Percentiles rank a stretch among this genome's conserved stretches.
Conservation (phyloP, 257 asterid genomes). For the Fraxinus americana region DNA sequence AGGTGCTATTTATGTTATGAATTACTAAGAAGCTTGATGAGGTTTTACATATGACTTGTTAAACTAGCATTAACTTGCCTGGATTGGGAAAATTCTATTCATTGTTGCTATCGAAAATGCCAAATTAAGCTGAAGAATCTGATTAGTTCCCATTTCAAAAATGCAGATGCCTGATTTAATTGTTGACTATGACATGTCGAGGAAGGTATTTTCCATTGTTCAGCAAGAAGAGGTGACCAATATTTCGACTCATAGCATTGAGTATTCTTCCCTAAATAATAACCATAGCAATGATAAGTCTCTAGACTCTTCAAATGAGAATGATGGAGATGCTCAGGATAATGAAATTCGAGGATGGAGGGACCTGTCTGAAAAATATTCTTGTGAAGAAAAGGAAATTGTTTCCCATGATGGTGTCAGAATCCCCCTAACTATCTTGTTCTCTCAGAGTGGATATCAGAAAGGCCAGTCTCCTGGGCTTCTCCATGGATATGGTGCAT, state of each 20-base stretch:
- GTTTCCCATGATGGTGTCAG: conserved; percentile 68
- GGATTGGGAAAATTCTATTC: not conserved
- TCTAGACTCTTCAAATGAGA: conserved; percentile 25
- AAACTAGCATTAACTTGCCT: not conserved
- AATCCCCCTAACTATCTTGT: conserved; percentile 76
- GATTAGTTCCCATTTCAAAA: conserved; percentile 11
- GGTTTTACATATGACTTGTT: not conserved
- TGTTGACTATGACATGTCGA: conserved; percentile 86
- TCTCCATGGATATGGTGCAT: conserved; percentile 93
- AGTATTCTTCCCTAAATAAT: conserved; percentile 14
- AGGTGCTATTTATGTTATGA: not conserved
- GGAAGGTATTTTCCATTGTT: conserved; percentile 49
- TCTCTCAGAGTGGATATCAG: conserved; percentile 52
- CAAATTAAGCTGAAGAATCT: not conserved
- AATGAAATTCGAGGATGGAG: conserved; percentile 37
- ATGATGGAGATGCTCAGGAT: conserved; percentile 27
- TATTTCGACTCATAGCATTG: conserved; percentile 25
- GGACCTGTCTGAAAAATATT: conserved; percentile 55
- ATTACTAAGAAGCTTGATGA: not conserved
- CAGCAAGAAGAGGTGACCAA: conserved; percentile 74
- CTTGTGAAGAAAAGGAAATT: conserved; percentile 69
- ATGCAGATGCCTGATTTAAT: conserved; percentile 86
- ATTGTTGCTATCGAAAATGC: conserved; percentile 7
- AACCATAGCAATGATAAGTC: conserved; percentile 22
- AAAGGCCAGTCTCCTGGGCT: conserved; percentile 78